Evolutionary conservation across 1,284 basidiomycete genomes (phyloP).

Genomic region (Stygiomarasmius scandens): DNA sequence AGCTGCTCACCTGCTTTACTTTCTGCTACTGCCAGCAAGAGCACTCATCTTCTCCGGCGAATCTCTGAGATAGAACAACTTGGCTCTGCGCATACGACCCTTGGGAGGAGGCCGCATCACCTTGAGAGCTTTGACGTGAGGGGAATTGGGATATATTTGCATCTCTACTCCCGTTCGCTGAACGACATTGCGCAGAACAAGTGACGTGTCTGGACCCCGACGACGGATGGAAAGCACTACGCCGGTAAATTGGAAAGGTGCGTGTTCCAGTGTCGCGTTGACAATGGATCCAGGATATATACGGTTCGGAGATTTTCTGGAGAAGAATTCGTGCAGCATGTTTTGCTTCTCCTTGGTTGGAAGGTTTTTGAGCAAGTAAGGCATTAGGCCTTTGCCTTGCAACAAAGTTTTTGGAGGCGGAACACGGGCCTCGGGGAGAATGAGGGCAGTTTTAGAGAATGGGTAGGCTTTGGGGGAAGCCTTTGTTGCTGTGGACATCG

Average conservation of each 20-base stretch:
- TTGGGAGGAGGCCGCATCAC: constrained; percentile 65
- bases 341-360: constrained; percentile 68
- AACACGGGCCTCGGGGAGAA: constrained; percentile 49
- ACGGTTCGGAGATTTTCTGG: constrained; percentile 65
- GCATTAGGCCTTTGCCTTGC: constrained; percentile 79
- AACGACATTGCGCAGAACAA: constrained; percentile 85
- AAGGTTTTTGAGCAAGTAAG: constrained; percentile 69
- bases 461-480: constrained; percentile 54
- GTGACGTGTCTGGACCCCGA: constrained; percentile 81
- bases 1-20: too few species aligned
- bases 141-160: constrained; percentile 84
- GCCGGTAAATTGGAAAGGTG: constrained; percentile 81
- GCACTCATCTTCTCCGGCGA: constrained; percentile 81
- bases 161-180: constrained; percentile 90
- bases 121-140: constrained; percentile 84
- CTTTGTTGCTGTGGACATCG: constrained; percentile 45
- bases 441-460: constrained; percentile 71
- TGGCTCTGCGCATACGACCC: constrained; percentile 70
- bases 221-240: constrained; percentile 82
- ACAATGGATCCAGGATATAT: constrained; percentile 82
- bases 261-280: constrained; percentile 71
- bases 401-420: constrained; percentile 47
- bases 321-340: constrained; percentile 72
- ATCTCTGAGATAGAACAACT: constrained; percentile 78
- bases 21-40: constrained; percentile 57